Conservation (phyloP, 768 basidiomycete genomes). For the Auricularia sp. region DNA sequence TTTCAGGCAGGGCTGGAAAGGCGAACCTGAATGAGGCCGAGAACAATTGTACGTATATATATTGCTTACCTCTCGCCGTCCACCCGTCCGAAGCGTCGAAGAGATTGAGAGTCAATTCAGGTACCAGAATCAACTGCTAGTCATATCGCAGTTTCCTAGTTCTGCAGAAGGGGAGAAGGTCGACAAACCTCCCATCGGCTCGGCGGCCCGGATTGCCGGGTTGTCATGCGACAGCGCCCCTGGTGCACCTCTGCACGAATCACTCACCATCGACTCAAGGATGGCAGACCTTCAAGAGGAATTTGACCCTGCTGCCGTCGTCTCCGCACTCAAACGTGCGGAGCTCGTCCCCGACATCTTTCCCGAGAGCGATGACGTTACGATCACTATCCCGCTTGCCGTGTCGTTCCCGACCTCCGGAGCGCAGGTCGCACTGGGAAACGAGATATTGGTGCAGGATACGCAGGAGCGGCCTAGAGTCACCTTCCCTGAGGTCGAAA, state of each 20-base stretch:
- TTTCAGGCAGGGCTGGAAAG: too few relatives aligned
- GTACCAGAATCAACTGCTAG: too few relatives aligned
- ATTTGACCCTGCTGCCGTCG: background rate
- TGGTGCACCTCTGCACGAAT: background rate
- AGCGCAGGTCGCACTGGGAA: slow-evolving; percentile 29
- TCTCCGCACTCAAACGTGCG: background rate
- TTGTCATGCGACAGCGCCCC: too few relatives aligned
- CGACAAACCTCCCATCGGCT: too few relatives aligned
- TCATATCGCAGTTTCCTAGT: too few relatives aligned
- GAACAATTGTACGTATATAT: too few relatives aligned
- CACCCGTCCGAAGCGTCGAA: too few relatives aligned
- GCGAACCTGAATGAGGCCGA: too few relatives aligned
- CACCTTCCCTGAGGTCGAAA: slow-evolving; percentile 33
- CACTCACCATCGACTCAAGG: background rate
- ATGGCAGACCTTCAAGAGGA: background rate
- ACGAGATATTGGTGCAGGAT: slow-evolving; percentile 25
- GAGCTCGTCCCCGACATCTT: background rate
- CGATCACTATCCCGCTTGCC: background rate
- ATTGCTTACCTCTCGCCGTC: too few relatives aligned
- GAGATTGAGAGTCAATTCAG: too few relatives aligned
- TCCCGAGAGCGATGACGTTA: background rate
- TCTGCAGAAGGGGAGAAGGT: too few relatives aligned
- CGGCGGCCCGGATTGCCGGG: too few relatives aligned
- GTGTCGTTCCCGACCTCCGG: slow-evolving; percentile 29
- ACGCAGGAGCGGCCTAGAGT: slow-evolving; percentile 44